Percentiles rank a stretch among this genome's conserved stretches.
Conservation (phyloP, 192 early-diverging fungal genomes). For the Lobosporangium transversale region DNA sequence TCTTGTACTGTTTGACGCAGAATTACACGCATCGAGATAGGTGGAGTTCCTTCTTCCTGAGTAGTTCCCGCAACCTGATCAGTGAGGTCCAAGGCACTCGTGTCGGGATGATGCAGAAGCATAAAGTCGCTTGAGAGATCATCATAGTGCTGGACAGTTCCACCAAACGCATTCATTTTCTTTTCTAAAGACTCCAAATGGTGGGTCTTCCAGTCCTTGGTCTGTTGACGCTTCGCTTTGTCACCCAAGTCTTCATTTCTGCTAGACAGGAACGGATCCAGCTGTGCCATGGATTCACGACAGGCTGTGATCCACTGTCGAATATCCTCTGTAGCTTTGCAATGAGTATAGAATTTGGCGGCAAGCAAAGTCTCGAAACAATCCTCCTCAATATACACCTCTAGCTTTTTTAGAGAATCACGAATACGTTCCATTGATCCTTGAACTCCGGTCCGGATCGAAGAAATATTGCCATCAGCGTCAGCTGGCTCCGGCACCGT, state of each 20-base stretch:
- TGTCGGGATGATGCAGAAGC: constrained; percentile 35
- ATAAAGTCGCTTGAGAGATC: constrained; percentile 44
- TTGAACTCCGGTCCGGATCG: constrained; percentile 25
- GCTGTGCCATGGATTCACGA: constrained; percentile 32
- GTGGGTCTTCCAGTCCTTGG: constrained; percentile 24
- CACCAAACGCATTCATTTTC: constrained; percentile 27
- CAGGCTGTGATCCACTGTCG: constrained; percentile 53
- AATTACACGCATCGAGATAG: constrained; percentile 42
- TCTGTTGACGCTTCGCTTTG: constrained; percentile 19
- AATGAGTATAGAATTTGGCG: constrained; percentile 45
- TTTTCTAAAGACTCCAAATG: constrained; percentile 35
- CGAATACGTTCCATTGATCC: constrained; percentile 52
- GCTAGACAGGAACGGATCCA: neutral
- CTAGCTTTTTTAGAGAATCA: constrained; percentile 21
- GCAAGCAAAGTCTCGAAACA: constrained; percentile 52
- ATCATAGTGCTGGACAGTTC: constrained; percentile 37
- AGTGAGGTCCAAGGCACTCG: constrained; percentile 24
- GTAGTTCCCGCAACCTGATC: neutral
- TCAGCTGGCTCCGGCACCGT: constrained; percentile 3
- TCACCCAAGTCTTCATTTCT: constrained; percentile 10
- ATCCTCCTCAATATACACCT: constrained; percentile 41
- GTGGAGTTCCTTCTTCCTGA: neutral
- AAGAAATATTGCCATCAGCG: constrained; percentile 2
- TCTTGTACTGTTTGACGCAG: constrained; percentile 45
- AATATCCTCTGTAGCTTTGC: constrained; percentile 54